These are phyloP conservation scores for Pleurotus pulmonarius DNA, from an alignment of 768 basidiomycete species.

Conservation along the genomic window DNA sequence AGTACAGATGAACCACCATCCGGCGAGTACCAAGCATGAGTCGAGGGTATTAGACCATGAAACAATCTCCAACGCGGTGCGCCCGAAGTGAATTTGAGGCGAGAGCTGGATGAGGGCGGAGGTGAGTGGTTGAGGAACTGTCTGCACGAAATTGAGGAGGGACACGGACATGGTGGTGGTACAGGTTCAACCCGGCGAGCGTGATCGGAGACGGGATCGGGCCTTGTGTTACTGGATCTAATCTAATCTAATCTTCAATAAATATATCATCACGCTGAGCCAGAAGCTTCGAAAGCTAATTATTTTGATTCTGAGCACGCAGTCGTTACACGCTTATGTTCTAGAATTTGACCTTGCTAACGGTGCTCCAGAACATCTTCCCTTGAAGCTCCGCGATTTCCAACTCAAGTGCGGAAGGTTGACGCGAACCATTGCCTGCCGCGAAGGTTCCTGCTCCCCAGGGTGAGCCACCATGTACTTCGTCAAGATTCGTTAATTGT, in stretches of 20 bases:
- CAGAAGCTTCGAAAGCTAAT: too few relatives aligned
- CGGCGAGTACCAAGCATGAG: slow-evolving; percentile 62
- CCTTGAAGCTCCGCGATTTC: slow-evolving; percentile 53
- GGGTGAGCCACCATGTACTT: slow-evolving; percentile 64
- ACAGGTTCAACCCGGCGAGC: too few relatives aligned
- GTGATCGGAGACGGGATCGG: too few relatives aligned
- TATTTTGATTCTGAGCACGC: too few relatives aligned
- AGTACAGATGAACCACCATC: slow-evolving; percentile 79
- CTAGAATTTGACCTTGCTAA: slow-evolving; percentile 33
- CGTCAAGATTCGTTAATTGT: slow-evolving; percentile 34
- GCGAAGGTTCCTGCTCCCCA: slow-evolving; percentile 75
- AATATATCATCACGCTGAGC: too few relatives aligned
- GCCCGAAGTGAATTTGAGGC: slow-evolving; percentile 42
- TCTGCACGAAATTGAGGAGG: slow-evolving; percentile 46
- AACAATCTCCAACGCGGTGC: slow-evolving; percentile 42
- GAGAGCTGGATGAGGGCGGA: slow-evolving; percentile 59
- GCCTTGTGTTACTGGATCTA: too few relatives aligned
- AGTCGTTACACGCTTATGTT: too few relatives aligned
- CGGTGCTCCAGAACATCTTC: slow-evolving; percentile 41
- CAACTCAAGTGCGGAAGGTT: slow-evolving; percentile 46
- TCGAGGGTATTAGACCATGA: slow-evolving; percentile 51
- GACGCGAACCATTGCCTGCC: slow-evolving; percentile 39
- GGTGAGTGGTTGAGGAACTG: slow-evolving; percentile 61
- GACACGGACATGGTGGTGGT: slow-evolving; percentile 9
- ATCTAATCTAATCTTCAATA: too few relatives aligned